Conservation (phyloP, 176 grass and related monocot genomes). For the Musa schizocarpa region DNA sequence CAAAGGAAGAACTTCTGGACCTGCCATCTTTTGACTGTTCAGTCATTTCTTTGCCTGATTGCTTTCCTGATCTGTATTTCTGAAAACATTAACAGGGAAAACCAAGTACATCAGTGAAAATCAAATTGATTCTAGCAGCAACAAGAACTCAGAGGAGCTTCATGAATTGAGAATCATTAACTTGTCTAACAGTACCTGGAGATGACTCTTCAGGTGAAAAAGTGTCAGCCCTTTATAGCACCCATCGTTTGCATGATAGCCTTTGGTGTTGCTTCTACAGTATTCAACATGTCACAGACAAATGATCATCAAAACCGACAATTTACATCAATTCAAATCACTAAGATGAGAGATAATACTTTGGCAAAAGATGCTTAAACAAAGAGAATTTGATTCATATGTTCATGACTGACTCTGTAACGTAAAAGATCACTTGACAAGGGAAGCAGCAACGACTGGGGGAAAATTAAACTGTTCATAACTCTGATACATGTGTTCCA, state of each 20-base stretch:
- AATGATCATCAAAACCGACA: not conserved
- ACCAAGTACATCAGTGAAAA: conserved; percentile 1
- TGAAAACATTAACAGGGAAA: conserved; percentile 25
- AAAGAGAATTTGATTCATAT: too few species aligned
- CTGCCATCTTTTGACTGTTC: conserved; percentile 93
- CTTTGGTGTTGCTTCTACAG: conserved; percentile 91
- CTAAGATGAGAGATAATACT: not conserved
- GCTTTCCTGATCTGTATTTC: conserved; percentile 98
- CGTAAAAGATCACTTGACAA: too few species aligned
- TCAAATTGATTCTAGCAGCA: conserved; percentile 6
- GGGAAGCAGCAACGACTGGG: too few species aligned
- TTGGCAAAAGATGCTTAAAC: not conserved
- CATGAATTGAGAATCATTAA: not conserved
- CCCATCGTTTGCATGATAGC: conserved; percentile 98
- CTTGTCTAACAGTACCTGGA: conserved; percentile 35
- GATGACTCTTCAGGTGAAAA: conserved; percentile 97
- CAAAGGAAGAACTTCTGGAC: conserved; percentile 18
- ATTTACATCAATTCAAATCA: not conserved
- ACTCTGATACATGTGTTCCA: too few species aligned
- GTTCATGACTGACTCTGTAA: too few species aligned
- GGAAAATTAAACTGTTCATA: too few species aligned
- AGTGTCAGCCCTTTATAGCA: conserved; percentile 86
- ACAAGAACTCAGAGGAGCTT: conserved; percentile 10
- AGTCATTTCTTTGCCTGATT: conserved; percentile 68
- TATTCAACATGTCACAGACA: not conserved